Evolutionary conservation across 2,329 filamentous ascomycete species (phyloP).

Genomic region (Tolypocladium ophioglossoides): DNA sequence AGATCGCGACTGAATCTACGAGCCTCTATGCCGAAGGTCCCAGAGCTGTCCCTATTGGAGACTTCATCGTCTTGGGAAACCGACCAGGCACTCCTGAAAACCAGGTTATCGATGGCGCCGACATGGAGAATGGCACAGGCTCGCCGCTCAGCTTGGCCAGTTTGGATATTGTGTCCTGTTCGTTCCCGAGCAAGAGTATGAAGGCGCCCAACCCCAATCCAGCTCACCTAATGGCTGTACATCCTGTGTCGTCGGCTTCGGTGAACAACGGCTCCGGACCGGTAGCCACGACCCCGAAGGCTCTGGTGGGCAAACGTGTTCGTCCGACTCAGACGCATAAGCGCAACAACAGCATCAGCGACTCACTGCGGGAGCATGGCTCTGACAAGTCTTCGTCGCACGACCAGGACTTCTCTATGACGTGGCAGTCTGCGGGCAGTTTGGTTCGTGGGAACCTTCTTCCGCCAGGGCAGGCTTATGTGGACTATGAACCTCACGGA

Average conservation of each 20-base stretch:
- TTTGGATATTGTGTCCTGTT: conserved; percentile 52
- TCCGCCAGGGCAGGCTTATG: conserved; percentile 71
- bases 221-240: conserved; percentile 37
- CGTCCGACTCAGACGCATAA: conserved; percentile 56
- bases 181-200: conserved; percentile 44
- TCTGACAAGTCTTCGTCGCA: conserved; percentile 39
- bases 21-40: conserved; percentile 33
- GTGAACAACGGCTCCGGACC: conserved; percentile 35
- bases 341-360: conserved; percentile 77
- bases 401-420: conserved; percentile 47
- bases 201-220: conserved; percentile 27
- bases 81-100: conserved; percentile 38
- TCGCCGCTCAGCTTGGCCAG: conserved; percentile 50
- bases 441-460: conserved; percentile 80
- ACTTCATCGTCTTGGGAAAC: conserved; percentile 33
- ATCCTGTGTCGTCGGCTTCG: conserved; percentile 44
- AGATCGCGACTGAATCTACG: conserved; percentile 11
- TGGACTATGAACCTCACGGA: conserved; percentile 52
- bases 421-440: conserved; percentile 64
- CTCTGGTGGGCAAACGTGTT: conserved; percentile 47
- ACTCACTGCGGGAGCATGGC: conserved; percentile 65
- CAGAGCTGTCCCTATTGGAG: conserved; percentile 32
- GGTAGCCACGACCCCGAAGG: conserved; percentile 47
- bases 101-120: conserved; percentile 12
- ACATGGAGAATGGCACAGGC: conserved; percentile 10